phyloP scores from a whole-genome alignment of 345 rosid genomes.

The Noccaea caerulescens region DNA sequence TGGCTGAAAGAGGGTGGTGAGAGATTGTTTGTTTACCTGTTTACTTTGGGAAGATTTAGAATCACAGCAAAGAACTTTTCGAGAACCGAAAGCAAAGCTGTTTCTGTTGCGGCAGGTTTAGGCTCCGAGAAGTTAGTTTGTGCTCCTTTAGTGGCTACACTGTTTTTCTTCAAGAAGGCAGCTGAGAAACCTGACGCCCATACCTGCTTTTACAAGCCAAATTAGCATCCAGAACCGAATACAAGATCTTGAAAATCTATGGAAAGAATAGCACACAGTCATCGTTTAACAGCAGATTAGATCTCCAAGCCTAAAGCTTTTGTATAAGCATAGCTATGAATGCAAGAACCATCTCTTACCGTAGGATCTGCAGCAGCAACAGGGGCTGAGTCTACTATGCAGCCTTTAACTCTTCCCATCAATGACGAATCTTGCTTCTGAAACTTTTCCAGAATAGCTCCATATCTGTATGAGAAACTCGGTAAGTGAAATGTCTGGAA shows the following conservation, averaged over 20 bases:
- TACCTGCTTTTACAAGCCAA: constrained; percentile 57
- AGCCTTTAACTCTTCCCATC: constrained; percentile 73
- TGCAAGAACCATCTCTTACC: constrained; percentile 51
- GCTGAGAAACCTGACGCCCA: constrained; percentile 99
- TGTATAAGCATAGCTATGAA: background rate
- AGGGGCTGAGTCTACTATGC: constrained; percentile 98
- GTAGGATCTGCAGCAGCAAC: constrained; percentile 95
- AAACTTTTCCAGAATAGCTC: constrained; percentile 87
- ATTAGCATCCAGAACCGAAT: constrained; percentile 16
- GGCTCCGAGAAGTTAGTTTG: constrained; percentile 44
- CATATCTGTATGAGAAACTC: constrained; percentile 57
- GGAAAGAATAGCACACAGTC: background rate
- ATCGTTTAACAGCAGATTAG: background rate
- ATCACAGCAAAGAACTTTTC: constrained; percentile 79
- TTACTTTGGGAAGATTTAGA: constrained; percentile 80
- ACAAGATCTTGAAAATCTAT: background rate
- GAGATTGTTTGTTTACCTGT: constrained; percentile 54
- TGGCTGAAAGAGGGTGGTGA: background rate
- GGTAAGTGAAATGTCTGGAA: background rate
- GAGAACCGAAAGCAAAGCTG: constrained; percentile 77
- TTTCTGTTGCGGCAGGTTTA: constrained; percentile 76
- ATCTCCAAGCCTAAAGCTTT: constrained; percentile 6
- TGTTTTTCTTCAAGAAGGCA: constrained; percentile 85
- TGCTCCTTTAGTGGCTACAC: constrained; percentile 77
- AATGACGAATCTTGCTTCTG: constrained; percentile 76